Evolutionary conservation across 371 early-diverging fungal genomes (phyloP), one percentile per base, ranked within the genome.

Genomic region (Massospora cicadina): DNA sequence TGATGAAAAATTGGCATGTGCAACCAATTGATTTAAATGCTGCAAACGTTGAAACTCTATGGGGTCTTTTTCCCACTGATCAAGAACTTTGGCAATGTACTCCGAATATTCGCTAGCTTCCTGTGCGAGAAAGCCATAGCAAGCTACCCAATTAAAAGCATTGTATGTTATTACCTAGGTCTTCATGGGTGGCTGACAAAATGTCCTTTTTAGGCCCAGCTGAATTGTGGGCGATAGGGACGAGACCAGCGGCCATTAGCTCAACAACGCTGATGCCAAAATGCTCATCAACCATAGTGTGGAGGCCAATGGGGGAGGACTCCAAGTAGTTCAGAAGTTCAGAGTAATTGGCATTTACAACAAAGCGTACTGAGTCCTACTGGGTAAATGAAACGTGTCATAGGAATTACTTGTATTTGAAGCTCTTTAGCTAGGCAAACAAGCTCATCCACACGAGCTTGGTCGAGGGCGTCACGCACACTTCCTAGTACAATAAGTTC

Each of bases 241-340:
- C 83, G 55, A 92, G 67, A 12, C 96, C 98, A 17, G 93, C 89
- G 7, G 93, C 92, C 95, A 95, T 93, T 67, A 91, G 93, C 74
- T 98, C 98, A 0, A 98, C 91, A 54, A 96, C 82, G 26, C 89
- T 85, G 68, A 98, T 98, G 21, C 98, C 98, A 76, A 98, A 98
- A 71, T 98, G 98, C 70, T 98, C 98, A 68, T 95, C 86, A 74
- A 79, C 77, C 98, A 98, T 98, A 17, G 96, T 89, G 70, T 95
- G 95, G 24, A 98, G 60, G 0, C 95, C 98, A 43, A 95, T 74
- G 17, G 94, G 29, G 5, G 27, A 54, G 28, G 7, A 10, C 28
- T 63, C 26, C 7, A 63, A 68, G 67, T 81, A 77, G 0, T 71
- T 70, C 12, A 77, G 74, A 0, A 43, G 17, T 10, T 17, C 17